A percentile compares a stretch with the other conserved stretches of the same genome.
phyloP scores from a whole-genome alignment of 2,329 filamentous ascomycete genomes.

The Botryosphaeria dothidea region DNA sequence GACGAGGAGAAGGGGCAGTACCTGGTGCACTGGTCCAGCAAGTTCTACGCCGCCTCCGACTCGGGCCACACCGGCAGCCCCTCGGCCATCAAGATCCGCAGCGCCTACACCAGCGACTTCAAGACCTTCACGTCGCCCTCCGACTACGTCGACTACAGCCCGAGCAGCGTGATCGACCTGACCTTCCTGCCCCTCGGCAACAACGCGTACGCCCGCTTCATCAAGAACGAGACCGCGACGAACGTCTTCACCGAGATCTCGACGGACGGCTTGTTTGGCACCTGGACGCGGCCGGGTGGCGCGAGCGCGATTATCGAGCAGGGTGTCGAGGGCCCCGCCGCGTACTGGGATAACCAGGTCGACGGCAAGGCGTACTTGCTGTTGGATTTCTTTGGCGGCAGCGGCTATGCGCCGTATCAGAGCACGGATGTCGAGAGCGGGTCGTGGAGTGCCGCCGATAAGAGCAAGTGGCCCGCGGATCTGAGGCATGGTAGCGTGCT shows the following conservation, averaged over 20 bases:
- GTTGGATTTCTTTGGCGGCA: constrained; percentile 42
- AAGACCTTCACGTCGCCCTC: constrained; percentile 50
- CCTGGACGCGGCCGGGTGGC: constrained; percentile 53
- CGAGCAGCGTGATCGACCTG: constrained; percentile 57
- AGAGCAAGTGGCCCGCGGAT: constrained; percentile 51
- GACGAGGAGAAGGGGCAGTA: constrained; percentile 49
- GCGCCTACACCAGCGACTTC: constrained; percentile 59
- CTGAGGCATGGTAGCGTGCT: constrained; percentile 42
- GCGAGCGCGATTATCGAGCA: constrained; percentile 41
- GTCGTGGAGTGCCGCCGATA: constrained; percentile 44
- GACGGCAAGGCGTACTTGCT: constrained; percentile 46
- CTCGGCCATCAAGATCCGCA: constrained; percentile 49
- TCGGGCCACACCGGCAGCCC: constrained; percentile 50
- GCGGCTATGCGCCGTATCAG: constrained; percentile 56
- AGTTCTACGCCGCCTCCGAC: constrained; percentile 50
- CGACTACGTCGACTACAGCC: constrained; percentile 53
- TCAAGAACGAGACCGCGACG: constrained; percentile 57
- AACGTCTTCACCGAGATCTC: constrained; percentile 55
- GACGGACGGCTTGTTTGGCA: constrained; percentile 52
- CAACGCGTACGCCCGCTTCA: constrained; percentile 53
- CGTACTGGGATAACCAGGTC: constrained; percentile 36
- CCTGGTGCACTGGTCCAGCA: constrained; percentile 52
- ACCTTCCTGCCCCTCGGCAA: constrained; percentile 53
- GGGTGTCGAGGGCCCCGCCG: constrained; percentile 34
- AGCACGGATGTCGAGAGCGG: constrained; percentile 47